Percentiles rank a stretch among this genome's conserved stretches.
Evolutionary conservation across 2,329 filamentous ascomycete species (phyloP).

Genomic region (Chaetomiaceae sp.): DNA sequence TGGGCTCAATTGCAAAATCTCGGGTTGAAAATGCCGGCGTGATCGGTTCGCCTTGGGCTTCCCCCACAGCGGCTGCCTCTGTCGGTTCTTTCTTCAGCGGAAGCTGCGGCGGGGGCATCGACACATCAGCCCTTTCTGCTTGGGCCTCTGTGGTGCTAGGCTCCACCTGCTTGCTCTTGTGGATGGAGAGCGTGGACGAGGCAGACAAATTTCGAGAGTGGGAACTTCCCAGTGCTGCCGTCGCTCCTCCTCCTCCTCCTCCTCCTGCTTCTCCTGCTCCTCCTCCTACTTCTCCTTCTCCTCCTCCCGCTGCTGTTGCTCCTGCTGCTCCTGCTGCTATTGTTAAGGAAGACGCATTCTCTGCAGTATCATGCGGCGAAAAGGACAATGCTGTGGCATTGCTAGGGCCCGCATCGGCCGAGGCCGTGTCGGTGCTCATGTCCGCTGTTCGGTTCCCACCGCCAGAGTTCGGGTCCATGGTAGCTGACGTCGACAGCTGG

Average conservation of each 20-base stretch:
- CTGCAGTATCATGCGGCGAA: not conserved
- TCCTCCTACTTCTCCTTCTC: not conserved
- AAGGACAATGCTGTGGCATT: not conserved
- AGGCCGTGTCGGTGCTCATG: not conserved
- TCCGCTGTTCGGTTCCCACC: not conserved
- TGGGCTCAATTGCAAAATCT: constrained; percentile 33
- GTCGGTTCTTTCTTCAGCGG: constrained; percentile 29
- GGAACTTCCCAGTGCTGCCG: not conserved
- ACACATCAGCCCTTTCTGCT: constrained; percentile 58
- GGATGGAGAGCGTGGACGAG: constrained; percentile 32
- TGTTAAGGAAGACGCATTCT: not conserved
- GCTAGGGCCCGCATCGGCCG: not conserved
- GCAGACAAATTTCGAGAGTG: constrained; percentile 42
- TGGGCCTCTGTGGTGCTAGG: constrained; percentile 54
- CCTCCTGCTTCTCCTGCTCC: not conserved
- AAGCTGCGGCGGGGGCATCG: constrained; percentile 54
- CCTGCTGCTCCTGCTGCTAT: not conserved
- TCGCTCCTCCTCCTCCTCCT: not conserved
- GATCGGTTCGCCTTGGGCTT: constrained; percentile 25
- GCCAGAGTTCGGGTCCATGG: not conserved
- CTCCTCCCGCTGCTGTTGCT: not conserved
- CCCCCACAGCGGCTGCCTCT: constrained; percentile 30
- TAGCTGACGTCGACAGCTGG: not conserved
- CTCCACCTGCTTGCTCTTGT: constrained; percentile 57
- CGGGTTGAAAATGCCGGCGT: constrained; percentile 13